phyloP scores from a whole-genome alignment of 805 yeast species.

The Hermanozyma aechmeae region DNA sequence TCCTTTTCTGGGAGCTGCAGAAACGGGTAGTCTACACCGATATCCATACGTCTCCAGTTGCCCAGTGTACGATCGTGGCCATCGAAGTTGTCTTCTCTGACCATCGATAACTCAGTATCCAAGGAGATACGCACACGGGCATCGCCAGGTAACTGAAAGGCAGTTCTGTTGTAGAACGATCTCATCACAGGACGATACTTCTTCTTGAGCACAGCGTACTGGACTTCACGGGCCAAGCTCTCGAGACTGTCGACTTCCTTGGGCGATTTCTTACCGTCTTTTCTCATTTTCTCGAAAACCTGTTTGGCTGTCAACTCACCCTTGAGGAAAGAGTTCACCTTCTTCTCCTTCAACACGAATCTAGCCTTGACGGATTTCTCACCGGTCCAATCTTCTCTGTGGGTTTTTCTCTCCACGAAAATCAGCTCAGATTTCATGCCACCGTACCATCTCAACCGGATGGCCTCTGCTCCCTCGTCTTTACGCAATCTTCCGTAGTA shows the following conservation, averaged over 20 bases:
- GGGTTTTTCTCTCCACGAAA: constrained; percentile 95
- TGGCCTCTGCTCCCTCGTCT: constrained; percentile 98
- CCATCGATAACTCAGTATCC: constrained; percentile 95
- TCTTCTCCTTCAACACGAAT: constrained; percentile 83
- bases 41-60: constrained; percentile 98
- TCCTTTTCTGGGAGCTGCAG: constrained; percentile 75
- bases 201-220: constrained; percentile 77
- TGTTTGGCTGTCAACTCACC: constrained; percentile 85
- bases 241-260: constrained; percentile 89
- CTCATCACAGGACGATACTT: constrained; percentile 90
- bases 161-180: constrained; percentile 95
- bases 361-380: constrained; percentile 98
- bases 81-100: constrained; percentile 95
- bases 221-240: constrained; percentile 87
- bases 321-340: constrained; percentile 72
- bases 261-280: constrained; percentile 79
- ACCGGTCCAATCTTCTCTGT: constrained; percentile 99
- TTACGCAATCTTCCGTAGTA: constrained; percentile 92
- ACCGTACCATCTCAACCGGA: constrained; percentile 98
- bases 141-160: constrained; percentile 98
- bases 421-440: constrained; percentile 90
- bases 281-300: constrained; percentile 86
- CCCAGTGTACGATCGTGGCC: constrained; percentile 82
- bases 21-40: constrained; percentile 96
- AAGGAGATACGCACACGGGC: constrained; percentile 97